Evolutionary conservation across 163 green algal genomes (phyloP).

Genomic region (Scenedesmus sp.): DNA sequence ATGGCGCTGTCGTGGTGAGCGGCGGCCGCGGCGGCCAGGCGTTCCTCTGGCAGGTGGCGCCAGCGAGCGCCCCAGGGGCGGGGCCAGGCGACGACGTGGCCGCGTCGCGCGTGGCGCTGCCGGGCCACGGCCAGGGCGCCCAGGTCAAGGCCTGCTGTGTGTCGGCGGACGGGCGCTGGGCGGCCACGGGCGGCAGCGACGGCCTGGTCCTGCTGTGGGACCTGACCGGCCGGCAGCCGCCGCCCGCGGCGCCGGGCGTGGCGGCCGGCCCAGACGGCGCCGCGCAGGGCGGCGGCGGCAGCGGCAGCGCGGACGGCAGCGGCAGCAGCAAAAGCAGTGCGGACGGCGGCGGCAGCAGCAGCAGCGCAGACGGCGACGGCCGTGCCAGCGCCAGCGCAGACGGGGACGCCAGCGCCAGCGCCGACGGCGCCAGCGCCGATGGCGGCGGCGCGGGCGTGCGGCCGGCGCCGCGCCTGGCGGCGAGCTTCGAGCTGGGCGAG

Average conservation of each 20-base stretch:
- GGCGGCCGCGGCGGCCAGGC: slow-evolving; percentile 15
- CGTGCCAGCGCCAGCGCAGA: neutral
- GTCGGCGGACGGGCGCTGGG: neutral
- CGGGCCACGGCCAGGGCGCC: slow-evolving; percentile 13
- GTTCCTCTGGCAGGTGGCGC: slow-evolving; percentile 30
- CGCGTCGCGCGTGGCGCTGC: neutral
- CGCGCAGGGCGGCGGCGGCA: neutral
- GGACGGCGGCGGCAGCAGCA: neutral
- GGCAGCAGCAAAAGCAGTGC: neutral
- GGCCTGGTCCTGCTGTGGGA: slow-evolving; percentile 36
- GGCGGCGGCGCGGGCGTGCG: neutral
- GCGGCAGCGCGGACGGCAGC: neutral
- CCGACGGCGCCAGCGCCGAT: neutral
- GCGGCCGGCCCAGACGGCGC: neutral
- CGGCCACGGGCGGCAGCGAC: slow-evolving; percentile 15
- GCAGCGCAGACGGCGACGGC: slow-evolving; percentile 12
- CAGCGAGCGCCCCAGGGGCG: no score
- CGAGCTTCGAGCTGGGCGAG: neutral
- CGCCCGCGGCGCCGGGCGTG: neutral
- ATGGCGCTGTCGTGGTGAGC: slow-evolving; percentile 26
- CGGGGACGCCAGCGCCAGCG: neutral
- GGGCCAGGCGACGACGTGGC: neutral
- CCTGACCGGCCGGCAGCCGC: neutral
- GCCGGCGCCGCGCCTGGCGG: neutral
- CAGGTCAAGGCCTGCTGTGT: slow-evolving; percentile 40